Evolutionary conservation across 2,329 filamentous ascomycete species (phyloP).

Genomic region (Ascochyta fabae): DNA sequence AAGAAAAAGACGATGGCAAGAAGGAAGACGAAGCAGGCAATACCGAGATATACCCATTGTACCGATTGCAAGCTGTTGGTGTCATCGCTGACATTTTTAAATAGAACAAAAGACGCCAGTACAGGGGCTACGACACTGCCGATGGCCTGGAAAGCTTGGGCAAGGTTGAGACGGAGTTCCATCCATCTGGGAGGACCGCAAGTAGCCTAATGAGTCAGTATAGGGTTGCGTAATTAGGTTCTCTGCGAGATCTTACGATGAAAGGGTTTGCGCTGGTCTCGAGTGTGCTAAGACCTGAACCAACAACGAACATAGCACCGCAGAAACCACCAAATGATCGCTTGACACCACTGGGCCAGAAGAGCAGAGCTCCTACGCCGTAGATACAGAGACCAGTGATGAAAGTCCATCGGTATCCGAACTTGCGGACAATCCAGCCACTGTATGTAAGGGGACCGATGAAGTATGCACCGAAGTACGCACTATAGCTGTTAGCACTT

Average conservation of each 20-base stretch:
- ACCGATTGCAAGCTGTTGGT: constrained; percentile 40
- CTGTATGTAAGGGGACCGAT: constrained; percentile 72
- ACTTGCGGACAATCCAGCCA: constrained; percentile 59
- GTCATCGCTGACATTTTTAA: constrained; percentile 52
- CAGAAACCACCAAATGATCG: constrained; percentile 65
- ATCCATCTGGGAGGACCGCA: constrained; percentile 65
- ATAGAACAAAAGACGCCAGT: constrained; percentile 64
- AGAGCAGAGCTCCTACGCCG: constrained; percentile 64
- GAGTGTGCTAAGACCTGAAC: constrained; percentile 63
- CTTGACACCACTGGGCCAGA: constrained; percentile 68
- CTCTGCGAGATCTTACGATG: neutral
- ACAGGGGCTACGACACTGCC: constrained; percentile 64
- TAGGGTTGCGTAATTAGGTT: neutral
- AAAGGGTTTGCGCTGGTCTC: constrained; percentile 64
- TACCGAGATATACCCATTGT: constrained; percentile 66
- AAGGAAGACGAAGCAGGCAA: constrained; percentile 64
- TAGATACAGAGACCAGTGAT: constrained; percentile 65
- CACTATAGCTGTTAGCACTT: constrained; percentile 25
- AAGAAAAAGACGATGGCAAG: constrained; percentile 66
- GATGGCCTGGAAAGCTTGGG: constrained; percentile 65
- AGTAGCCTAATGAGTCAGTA: constrained; percentile 47
- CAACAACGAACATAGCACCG: constrained; percentile 67
- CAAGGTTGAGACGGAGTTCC: constrained; percentile 64
- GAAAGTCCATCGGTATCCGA: constrained; percentile 67
- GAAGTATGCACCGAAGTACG: constrained; percentile 75